Percentiles rank a stretch among this genome's conserved stretches.
phyloP scores from a whole-genome alignment of 31 red algal genomes.

The Endocladia muricata region DNA sequence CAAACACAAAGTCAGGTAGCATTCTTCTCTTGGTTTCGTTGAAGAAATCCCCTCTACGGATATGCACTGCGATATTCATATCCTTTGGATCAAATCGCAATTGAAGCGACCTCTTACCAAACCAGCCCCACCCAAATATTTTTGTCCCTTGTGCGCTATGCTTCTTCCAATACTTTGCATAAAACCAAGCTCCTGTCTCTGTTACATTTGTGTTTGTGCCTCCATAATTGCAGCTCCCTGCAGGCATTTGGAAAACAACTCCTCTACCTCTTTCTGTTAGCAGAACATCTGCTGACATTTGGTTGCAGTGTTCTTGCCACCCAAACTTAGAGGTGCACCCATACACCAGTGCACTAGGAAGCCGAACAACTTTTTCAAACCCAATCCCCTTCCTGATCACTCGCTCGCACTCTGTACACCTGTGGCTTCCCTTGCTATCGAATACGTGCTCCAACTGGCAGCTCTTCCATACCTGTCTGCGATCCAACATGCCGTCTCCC shows the following conservation, averaged over 20 bases:
- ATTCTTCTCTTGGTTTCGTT: constrained; percentile 26
- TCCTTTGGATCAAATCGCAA: neutral
- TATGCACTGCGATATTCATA: constrained; percentile 57
- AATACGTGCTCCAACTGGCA: neutral
- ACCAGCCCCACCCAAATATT: neutral
- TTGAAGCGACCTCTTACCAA: neutral
- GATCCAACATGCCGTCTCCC: neutral
- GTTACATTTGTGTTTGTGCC: constrained; percentile 1
- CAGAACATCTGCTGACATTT: neutral
- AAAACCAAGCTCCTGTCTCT: constrained; percentile 15
- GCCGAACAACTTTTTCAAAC: neutral
- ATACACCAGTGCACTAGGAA: neutral
- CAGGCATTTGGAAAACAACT: constrained; percentile 4
- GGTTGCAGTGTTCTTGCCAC: neutral
- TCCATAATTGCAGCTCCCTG: neutral
- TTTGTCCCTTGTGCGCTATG: neutral
- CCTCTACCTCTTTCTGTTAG: neutral
- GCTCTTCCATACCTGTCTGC: neutral
- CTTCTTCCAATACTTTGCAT: neutral
- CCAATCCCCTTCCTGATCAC: neutral
- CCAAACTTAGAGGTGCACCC: neutral
- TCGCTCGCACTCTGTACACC: neutral
- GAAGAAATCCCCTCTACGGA: constrained; percentile 60
- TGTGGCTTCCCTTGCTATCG: neutral
- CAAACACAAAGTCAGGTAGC: constrained; percentile 23